A percentile compares a stretch with the other conserved stretches of the same genome.
Evolutionary conservation across 2,329 filamentous ascomycete species (phyloP).

Genomic region (Didymella pomorum): DNA sequence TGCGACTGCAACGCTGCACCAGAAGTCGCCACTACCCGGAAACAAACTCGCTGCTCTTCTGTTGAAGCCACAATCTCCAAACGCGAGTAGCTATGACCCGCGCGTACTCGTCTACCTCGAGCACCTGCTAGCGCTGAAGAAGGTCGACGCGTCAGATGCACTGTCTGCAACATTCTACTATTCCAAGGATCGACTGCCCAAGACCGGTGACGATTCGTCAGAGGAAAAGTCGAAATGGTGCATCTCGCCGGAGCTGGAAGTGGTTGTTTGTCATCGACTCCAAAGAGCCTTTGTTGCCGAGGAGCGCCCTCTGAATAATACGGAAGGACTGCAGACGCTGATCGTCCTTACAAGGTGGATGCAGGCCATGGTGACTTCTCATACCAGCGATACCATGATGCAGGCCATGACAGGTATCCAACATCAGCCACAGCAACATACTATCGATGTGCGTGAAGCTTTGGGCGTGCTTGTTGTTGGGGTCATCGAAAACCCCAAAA

Average conservation of each 20-base stretch:
- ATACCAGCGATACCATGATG: slow-evolving; percentile 51
- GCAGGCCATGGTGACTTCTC: slow-evolving; percentile 50
- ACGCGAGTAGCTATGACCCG: slow-evolving; percentile 43
- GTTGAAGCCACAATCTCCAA: slow-evolving; percentile 42
- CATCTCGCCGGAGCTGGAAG: slow-evolving; percentile 50
- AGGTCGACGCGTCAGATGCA: slow-evolving; percentile 48
- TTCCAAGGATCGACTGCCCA: slow-evolving; percentile 46
- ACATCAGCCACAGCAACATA: slow-evolving; percentile 62
- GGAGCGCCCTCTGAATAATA: slow-evolving; percentile 43
- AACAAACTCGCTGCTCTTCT: slow-evolving; percentile 47
- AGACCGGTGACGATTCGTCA: slow-evolving; percentile 28
- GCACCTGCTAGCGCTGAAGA: slow-evolving; percentile 42
- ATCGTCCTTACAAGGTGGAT: slow-evolving; percentile 49
- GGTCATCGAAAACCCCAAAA: slow-evolving; percentile 66
- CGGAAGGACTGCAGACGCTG: slow-evolving; percentile 44
- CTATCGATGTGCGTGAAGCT: slow-evolving; percentile 69
- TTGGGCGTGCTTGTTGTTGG: slow-evolving; percentile 70
- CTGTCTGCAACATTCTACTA: slow-evolving; percentile 43
- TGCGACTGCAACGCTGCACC: slow-evolving; percentile 44
- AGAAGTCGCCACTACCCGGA: slow-evolving; percentile 46
- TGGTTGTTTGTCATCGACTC: slow-evolving; percentile 49
- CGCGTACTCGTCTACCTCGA: slow-evolving; percentile 48
- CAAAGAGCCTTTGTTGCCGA: slow-evolving; percentile 46
- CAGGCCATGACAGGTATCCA: slow-evolving; percentile 51
- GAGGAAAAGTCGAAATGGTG: slow-evolving; percentile 38